phyloP scores from a whole-genome alignment of 1,284 basidiomycete species.

The Pseudozyma sp. region DNA sequence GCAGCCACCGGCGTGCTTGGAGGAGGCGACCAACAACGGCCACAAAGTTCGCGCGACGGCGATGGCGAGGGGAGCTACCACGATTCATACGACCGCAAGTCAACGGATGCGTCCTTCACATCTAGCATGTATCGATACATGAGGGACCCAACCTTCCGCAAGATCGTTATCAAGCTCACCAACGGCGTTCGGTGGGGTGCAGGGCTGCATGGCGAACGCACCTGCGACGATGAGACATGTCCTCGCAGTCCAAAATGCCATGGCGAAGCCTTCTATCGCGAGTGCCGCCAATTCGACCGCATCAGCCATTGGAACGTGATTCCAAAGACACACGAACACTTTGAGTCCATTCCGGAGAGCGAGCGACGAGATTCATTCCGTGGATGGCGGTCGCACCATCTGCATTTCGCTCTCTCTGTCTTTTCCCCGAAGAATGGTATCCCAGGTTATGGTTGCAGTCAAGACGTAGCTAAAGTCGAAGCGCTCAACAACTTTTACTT shows the following conservation, averaged over 20 bases:
- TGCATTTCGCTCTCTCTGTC: constrained; percentile 90
- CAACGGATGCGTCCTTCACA: constrained; percentile 21
- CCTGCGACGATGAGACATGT: constrained; percentile 82
- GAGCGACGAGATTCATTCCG: constrained; percentile 79
- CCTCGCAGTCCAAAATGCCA: constrained; percentile 72
- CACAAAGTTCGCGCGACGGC: constrained; percentile 10
- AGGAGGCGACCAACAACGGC: constrained; percentile 13
- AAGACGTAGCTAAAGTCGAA: constrained; percentile 10
- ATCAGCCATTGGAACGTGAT: constrained; percentile 84
- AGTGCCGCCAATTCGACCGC: constrained; percentile 85
- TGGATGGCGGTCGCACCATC: constrained; percentile 91
- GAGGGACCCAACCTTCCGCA: constrained; percentile 56
- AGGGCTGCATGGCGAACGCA: constrained; percentile 84
- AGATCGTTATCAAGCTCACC: constrained; percentile 74
- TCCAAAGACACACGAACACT: constrained; percentile 73
- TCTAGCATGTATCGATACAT: constrained; percentile 52
- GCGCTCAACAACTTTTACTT: constrained; percentile 82
- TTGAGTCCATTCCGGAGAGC: constrained; percentile 66
- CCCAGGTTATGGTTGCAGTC: constrained; percentile 53
- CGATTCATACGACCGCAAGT: constrained; percentile 39
- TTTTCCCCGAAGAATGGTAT: constrained; percentile 72
- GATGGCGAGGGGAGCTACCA: constrained; percentile 31
- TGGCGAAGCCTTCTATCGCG: constrained; percentile 77
- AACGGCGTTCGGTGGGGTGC: constrained; percentile 93
- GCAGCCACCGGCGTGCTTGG: constrained; percentile 70